Percentiles rank a stretch among this genome's conserved stretches.
phyloP scores from a whole-genome alignment of 306 rosid genomes.

The Pyrus communis region DNA sequence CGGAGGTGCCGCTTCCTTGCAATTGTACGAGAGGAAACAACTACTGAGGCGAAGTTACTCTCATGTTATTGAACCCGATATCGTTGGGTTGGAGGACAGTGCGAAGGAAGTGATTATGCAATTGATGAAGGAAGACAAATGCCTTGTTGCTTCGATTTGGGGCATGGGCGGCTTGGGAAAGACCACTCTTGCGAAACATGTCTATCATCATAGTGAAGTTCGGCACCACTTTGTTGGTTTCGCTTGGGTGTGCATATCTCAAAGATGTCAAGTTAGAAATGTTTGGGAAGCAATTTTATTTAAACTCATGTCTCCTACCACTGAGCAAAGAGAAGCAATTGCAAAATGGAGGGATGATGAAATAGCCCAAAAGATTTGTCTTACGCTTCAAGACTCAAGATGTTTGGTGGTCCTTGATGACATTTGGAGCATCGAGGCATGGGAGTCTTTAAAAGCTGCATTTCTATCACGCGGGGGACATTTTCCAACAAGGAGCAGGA shows the following conservation, averaged over 20 bases:
- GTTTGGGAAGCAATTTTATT: too few species aligned
- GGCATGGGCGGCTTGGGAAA: too few species aligned
- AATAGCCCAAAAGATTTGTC: background rate
- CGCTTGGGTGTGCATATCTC: too few species aligned
- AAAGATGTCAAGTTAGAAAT: too few species aligned
- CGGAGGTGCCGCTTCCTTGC: too few species aligned
- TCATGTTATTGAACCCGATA: background rate
- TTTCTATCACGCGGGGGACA: background rate
- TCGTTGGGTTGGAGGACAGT: background rate
- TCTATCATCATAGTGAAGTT: too few species aligned
- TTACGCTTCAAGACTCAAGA: background rate
- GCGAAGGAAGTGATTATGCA: background rate
- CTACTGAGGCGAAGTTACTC: background rate
- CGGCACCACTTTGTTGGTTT: too few species aligned
- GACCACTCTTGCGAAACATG: too few species aligned
- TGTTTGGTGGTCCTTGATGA: conserved; percentile 19
- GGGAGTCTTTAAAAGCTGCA: background rate
- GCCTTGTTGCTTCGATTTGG: background rate
- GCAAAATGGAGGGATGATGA: background rate
- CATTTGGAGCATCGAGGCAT: background rate
- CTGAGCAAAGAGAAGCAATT: background rate
- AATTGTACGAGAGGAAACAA: background rate
- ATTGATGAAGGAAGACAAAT: background rate
- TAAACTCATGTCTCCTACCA: too few species aligned
- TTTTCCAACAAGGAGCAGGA: background rate